A percentile compares a stretch with the other conserved stretches of the same genome.
These are phyloP conservation scores for Neofusicoccum kwambonambiense DNA, from an alignment of 2,329 filamentous ascomycete genomes.

Conservation along the genomic window DNA sequence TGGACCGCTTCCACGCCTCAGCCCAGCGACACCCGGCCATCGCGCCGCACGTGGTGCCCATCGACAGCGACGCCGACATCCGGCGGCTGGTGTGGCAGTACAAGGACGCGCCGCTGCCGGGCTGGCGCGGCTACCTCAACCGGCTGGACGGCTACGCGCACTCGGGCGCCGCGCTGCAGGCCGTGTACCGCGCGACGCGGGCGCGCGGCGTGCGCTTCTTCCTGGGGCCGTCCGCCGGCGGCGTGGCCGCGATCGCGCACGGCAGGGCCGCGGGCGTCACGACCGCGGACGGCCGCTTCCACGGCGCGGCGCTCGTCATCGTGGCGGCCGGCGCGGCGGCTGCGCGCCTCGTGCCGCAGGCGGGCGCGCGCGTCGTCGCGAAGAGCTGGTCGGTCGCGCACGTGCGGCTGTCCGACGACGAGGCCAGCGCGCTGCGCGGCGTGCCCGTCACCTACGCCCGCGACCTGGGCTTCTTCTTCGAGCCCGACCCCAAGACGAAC, in stretches of 20 bases:
- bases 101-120: constrained; percentile 42
- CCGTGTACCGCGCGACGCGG: constrained; percentile 45
- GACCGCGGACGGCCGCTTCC: too few relatives aligned
- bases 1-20: constrained; percentile 41
- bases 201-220: constrained; percentile 46
- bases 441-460: constrained; percentile 62
- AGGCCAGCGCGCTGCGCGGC: constrained; percentile 54
- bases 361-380: constrained; percentile 53
- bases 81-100: constrained; percentile 48
- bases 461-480: constrained; percentile 65
- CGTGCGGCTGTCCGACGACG: constrained; percentile 55
- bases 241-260: constrained; percentile 38
- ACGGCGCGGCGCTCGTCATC: constrained; percentile 42
- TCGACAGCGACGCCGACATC: constrained; percentile 39
- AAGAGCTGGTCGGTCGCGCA: constrained; percentile 62
- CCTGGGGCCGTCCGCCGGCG: constrained; percentile 40
- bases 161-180: constrained; percentile 51
- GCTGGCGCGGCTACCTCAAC: constrained; percentile 62
- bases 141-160: constrained; percentile 58
- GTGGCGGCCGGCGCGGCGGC: constrained; percentile 55
- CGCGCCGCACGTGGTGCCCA: constrained; percentile 38
- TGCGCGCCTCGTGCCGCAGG: constrained; percentile 48
- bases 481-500: constrained; percentile 59
- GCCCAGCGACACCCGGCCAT: constrained; percentile 43
- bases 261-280: constrained; percentile 25